These are phyloP conservation scores for Talaromyces sp. DNA, from an alignment of 2,329 filamentous ascomycete genomes.

Conservation along the genomic window DNA sequence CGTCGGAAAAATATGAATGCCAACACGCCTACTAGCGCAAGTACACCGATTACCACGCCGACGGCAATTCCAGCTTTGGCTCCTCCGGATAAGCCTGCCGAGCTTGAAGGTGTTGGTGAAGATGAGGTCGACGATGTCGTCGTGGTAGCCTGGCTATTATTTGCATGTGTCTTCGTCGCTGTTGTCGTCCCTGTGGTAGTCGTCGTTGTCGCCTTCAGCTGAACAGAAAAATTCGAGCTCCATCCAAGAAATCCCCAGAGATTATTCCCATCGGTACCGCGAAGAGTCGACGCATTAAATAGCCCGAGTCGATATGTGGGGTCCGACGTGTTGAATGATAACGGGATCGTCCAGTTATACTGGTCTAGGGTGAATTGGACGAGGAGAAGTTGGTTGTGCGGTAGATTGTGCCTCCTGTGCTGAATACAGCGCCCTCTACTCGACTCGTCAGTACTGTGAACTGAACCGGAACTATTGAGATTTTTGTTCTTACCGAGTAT, in stretches of 20 bases:
- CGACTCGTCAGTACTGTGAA: too few species aligned
- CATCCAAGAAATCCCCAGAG: not conserved
- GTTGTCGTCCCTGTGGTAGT: not conserved
- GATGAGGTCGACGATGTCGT: not conserved
- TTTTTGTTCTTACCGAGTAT: not conserved
- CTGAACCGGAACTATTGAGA: not conserved
- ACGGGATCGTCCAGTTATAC: constrained; percentile 10
- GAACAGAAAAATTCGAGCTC: not conserved
- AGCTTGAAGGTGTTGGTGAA: not conserved
- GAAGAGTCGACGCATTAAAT: constrained; percentile 6
- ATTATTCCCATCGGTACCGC: not conserved
- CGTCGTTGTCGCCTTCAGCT: not conserved
- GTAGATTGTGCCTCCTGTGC: not conserved
- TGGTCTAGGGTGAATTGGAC: constrained; percentile 13
- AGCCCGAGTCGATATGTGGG: constrained; percentile 8
- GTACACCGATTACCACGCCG: not conserved
- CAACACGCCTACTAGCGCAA: not conserved
- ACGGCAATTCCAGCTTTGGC: constrained; percentile 7
- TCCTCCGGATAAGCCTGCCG: constrained; percentile 2
- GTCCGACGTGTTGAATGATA: constrained; percentile 8
- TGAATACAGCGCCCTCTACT: not conserved
- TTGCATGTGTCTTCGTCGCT: not conserved
- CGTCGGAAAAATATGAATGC: constrained; percentile 5
- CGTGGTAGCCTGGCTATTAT: not conserved
- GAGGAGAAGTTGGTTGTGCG: not conserved